A percentile compares a stretch with the other conserved stretches of the same genome.
phyloP scores from a whole-genome alignment of 73 alveolate genomes.

The Symbiodinium natans region DNA sequence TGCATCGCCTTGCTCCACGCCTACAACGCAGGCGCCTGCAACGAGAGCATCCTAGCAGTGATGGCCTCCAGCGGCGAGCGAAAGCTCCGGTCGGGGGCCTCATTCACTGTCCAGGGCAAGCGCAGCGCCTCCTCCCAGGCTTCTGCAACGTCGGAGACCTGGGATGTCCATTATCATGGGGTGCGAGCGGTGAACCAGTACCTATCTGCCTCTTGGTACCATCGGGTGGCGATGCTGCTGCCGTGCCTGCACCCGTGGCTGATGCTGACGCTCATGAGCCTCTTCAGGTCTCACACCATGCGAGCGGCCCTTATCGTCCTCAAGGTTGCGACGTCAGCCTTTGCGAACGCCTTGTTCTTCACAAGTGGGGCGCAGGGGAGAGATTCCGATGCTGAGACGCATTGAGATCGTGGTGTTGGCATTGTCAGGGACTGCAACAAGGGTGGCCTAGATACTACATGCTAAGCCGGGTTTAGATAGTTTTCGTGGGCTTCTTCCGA shows the following conservation, averaged over 20 bases:
- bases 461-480: too few species aligned
- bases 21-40: neutral
- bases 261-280: neutral
- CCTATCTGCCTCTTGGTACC: neutral
- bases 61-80: neutral
- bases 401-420: too few species aligned
- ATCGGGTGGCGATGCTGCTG: neutral
- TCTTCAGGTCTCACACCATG: neutral
- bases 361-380: neutral
- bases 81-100: neutral
- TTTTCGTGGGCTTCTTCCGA: too few species aligned
- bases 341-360: neutral
- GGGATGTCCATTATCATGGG: neutral
- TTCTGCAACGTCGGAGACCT: neutral
- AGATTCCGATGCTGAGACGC: neutral
- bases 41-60: neutral
- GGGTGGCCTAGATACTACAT: too few species aligned
- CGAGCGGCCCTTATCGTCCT: neutral
- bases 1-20: neutral
- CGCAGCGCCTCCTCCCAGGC: neutral
- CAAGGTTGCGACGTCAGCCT: neutral
- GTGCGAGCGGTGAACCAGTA: neutral
- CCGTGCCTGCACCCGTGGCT: neutral
- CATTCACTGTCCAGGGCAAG: neutral
- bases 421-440: too few species aligned